Conservation (phyloP, 768 basidiomycete species). For the Termitomyces sp. region DNA sequence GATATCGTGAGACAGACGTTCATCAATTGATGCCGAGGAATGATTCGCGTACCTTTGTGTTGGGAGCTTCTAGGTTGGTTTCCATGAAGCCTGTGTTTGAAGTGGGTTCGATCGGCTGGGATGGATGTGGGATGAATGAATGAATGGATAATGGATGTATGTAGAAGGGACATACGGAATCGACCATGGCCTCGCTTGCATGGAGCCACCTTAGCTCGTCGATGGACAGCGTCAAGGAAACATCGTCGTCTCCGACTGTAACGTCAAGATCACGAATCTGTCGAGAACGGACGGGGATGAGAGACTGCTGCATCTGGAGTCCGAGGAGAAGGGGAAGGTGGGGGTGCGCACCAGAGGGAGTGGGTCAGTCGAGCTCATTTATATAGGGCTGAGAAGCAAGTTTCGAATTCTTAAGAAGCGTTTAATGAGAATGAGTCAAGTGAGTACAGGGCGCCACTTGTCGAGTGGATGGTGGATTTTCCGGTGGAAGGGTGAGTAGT, state of each 20-base stretch:
- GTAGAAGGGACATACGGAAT: slow-evolving; percentile 5
- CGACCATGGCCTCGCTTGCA: slow-evolving; percentile 26
- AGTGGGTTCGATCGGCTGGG: neutral
- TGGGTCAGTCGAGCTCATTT: neutral
- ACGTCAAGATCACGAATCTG: neutral
- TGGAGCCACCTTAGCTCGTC: slow-evolving; percentile 51
- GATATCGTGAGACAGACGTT: neutral
- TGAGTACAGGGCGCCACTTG: neutral
- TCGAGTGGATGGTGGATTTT: slow-evolving; percentile 6
- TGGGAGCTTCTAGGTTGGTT: neutral
- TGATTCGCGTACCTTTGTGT: neutral
- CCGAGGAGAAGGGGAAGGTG: neutral
- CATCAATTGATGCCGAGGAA: neutral
- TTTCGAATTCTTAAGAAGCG: neutral
- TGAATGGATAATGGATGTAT: neutral
- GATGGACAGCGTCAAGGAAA: slow-evolving; percentile 31
- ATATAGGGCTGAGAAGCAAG: neutral
- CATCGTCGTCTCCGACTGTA: slow-evolving; percentile 22
- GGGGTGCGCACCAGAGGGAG: neutral
- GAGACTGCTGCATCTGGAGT: neutral
- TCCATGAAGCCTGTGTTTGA: neutral
- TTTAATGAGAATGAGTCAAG: neutral
- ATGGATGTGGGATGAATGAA: neutral
- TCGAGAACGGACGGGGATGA: neutral
- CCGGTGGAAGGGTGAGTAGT: slow-evolving; percentile 8